A percentile compares a stretch with the other conserved stretches of the same genome.
Evolutionary conservation across 129 eudicot species (phyloP).

Genomic region (Ambrosia artemisiifolia): DNA sequence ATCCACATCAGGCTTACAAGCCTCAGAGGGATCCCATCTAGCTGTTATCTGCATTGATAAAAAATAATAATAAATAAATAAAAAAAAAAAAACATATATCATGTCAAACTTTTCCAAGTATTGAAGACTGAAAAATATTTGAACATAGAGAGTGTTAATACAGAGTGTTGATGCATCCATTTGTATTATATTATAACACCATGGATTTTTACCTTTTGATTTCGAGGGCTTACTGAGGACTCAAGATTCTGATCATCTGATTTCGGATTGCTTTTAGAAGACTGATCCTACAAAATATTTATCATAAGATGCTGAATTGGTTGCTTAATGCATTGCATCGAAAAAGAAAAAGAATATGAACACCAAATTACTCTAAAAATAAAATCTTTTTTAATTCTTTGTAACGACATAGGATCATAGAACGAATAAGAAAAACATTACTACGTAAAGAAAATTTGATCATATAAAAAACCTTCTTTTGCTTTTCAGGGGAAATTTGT

Average conservation of each 20-base stretch:
- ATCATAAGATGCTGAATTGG: slow-evolving; percentile 8
- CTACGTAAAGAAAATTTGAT: not conserved
- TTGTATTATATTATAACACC: not conserved
- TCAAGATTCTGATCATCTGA: slow-evolving; percentile 38
- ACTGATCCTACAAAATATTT: slow-evolving; percentile 40
- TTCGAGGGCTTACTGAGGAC: slow-evolving; percentile 52
- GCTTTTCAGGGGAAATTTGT: slow-evolving; percentile 28
- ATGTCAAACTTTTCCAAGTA: not conserved
- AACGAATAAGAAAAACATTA: not conserved
- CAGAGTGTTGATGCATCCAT: not conserved
- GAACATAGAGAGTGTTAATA: not conserved
- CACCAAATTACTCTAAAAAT: not conserved
- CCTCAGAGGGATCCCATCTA: slow-evolving; percentile 65
- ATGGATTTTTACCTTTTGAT: slow-evolving; percentile 41
- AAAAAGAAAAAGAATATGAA: too few relatives aligned
- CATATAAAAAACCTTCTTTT: slow-evolving; percentile 31
- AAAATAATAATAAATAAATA: too few relatives aligned
- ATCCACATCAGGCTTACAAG: slow-evolving; percentile 55
- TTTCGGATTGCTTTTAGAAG: slow-evolving; percentile 36
- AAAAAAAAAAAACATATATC: not conserved
- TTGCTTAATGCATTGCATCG: too few relatives aligned
- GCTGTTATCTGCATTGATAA: slow-evolving; percentile 46
- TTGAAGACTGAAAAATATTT: not conserved
- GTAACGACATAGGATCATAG: slow-evolving; percentile 9
- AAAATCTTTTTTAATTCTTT: not conserved